Conservation (phyloP, 2,329 filamentous ascomycete species). For the Diaporthe sp. region DNA sequence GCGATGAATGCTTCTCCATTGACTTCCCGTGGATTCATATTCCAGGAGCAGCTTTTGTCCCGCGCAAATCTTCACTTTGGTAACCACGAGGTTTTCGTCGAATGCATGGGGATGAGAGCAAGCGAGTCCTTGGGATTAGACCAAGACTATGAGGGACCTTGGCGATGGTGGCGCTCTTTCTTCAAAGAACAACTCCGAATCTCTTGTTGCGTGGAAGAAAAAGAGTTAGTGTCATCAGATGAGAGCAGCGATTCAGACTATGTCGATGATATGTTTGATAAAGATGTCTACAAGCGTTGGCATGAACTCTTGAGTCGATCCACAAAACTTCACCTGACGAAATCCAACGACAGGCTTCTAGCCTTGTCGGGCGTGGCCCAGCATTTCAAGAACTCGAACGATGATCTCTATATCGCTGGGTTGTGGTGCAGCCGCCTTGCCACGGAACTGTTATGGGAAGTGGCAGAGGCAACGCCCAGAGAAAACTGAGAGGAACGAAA, state of each 20-base stretch:
- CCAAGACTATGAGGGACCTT: not conserved
- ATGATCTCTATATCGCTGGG: not conserved
- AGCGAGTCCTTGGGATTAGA: constrained; percentile 4
- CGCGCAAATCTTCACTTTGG: not conserved
- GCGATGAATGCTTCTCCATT: not conserved
- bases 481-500: not conserved
- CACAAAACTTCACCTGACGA: not conserved
- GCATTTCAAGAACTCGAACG: not conserved
- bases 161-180: fast-evolving
- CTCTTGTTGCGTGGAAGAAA: too few species aligned
- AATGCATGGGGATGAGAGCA: not conserved
- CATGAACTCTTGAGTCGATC: not conserved
- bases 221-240: too few species aligned
- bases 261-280: too few species aligned
- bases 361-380: constrained; percentile 1
- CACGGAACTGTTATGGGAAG: not conserved
- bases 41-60: constrained; percentile 13
- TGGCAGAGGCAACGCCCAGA: not conserved
- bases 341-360: not conserved
- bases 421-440: not conserved
- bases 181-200: not conserved
- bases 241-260: too few species aligned
- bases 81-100: not conserved
- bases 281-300: fast-evolving
- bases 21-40: not conserved